Evolutionary conservation across 106 monocot species (phyloP).

Genomic region (Amphibolis antarctica): DNA sequence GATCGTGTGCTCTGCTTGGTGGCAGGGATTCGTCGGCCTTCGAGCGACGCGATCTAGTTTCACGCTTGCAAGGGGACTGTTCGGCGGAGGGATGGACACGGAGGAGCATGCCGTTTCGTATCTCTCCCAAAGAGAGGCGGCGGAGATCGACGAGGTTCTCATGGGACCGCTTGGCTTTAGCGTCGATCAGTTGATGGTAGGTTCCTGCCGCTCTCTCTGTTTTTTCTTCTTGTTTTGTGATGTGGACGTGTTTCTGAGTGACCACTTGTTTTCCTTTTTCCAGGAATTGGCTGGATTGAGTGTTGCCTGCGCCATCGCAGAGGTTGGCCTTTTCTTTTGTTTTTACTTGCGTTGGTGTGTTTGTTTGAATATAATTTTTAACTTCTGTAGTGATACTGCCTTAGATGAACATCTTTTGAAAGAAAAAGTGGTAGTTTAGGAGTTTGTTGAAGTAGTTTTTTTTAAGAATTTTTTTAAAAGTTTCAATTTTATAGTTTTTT

Average conservation of each 20-base stretch:
- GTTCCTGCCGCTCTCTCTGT: background rate
- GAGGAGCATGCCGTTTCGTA: slow-evolving; percentile 32
- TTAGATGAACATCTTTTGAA: too few species aligned
- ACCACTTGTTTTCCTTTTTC: background rate
- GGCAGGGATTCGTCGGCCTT: background rate
- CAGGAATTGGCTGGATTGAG: slow-evolving; percentile 32
- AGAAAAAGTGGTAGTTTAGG: too few species aligned
- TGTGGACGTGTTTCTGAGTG: background rate
- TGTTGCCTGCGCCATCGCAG: slow-evolving; percentile 13
- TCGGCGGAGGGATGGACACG: slow-evolving; percentile 15
- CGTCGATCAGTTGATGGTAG: slow-evolving; percentile 90
- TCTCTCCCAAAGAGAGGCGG: slow-evolving; percentile 60
- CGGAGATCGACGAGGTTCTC: slow-evolving; percentile 81
- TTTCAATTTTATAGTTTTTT: too few species aligned
- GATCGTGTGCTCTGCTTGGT: background rate
- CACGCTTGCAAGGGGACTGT: slow-evolving; percentile 2
- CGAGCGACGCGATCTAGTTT: background rate
- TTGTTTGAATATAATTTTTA: background rate
- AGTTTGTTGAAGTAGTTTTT: too few species aligned
- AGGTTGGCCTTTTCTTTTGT: too few species aligned
- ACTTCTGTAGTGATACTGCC: background rate
- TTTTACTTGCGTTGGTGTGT: background rate
- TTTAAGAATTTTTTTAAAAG: too few species aligned
- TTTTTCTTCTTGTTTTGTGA: background rate
- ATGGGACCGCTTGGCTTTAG: slow-evolving; percentile 96